Evolutionary conservation across 2,329 filamentous ascomycete species (phyloP).

Genomic region (Cladosporium velox): DNA sequence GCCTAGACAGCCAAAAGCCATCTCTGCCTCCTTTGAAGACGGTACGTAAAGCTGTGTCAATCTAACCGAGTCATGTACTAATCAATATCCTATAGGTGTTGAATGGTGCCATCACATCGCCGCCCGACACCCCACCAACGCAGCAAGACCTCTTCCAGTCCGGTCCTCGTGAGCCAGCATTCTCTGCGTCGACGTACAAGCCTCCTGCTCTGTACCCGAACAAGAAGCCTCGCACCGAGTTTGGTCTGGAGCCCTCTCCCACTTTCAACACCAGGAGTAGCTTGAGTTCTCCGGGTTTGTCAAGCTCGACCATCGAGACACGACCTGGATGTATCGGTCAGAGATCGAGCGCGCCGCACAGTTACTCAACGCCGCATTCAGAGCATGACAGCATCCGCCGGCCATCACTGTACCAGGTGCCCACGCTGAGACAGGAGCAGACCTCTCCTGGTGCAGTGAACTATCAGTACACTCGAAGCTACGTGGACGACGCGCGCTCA

Average conservation of each 20-base stretch:
- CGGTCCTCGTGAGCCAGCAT: constrained; percentile 36
- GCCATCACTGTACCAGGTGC: not conserved
- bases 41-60: constrained; percentile 34
- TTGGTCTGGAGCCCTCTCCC: constrained; percentile 6
- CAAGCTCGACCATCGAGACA: not conserved
- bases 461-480: constrained; percentile 13
- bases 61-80: not conserved
- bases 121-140: constrained; percentile 33
- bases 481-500: not conserved
- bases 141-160: constrained; percentile 30
- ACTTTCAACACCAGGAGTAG: constrained; percentile 16
- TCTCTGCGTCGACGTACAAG: constrained; percentile 36
- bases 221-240: constrained; percentile 37
- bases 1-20: constrained; percentile 32
- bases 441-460: not conserved
- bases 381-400: constrained; percentile 1
- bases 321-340: not conserved
- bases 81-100: not conserved
- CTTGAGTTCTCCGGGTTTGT: constrained; percentile 4
- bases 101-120: constrained; percentile 17
- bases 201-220: constrained; percentile 39
- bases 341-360: not conserved
- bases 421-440: not conserved
- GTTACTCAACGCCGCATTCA: not conserved
- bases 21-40: constrained; percentile 39